Percentiles rank a stretch among this genome's conserved stretches.
These are phyloP conservation scores for Beauveria pseudobassiana DNA, from an alignment of 2,329 filamentous ascomycete genomes.

Conservation along the genomic window DNA sequence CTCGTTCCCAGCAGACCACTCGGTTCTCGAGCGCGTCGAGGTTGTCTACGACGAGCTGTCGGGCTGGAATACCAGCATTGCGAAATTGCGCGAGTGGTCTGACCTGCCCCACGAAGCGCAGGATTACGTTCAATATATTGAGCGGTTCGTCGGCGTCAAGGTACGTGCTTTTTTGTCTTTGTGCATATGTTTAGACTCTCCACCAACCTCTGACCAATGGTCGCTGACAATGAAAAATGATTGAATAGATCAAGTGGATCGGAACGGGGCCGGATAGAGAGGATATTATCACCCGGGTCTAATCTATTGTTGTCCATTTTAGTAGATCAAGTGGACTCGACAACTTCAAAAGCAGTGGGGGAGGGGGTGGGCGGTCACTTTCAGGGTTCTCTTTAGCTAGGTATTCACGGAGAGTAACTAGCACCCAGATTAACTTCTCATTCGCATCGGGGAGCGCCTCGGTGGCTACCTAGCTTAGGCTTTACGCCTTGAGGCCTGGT, in stretches of 20 bases:
- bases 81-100: slow-evolving; percentile 38
- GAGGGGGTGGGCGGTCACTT: no score
- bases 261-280: neutral
- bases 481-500: no score
- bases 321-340: no score
- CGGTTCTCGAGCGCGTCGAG: slow-evolving; percentile 43
- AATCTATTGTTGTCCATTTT: no score
- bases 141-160: neutral
- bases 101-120: slow-evolving; percentile 54
- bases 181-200: no score
- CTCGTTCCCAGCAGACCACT: slow-evolving; percentile 47
- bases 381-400: no score
- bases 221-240: neutral
- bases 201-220: neutral
- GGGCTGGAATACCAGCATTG: slow-evolving; percentile 59
- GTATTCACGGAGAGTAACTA: no score
- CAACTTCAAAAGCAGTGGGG: no score
- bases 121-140: slow-evolving; percentile 41
- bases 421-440: no score
- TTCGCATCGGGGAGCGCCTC: no score
- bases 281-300: neutral
- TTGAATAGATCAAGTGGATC: neutral
- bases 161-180: neutral
- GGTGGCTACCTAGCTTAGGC: no score
- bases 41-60: slow-evolving; percentile 58